phyloP scores from a whole-genome alignment of 2,329 filamentous ascomycete species.

The Xylariales sp. region DNA sequence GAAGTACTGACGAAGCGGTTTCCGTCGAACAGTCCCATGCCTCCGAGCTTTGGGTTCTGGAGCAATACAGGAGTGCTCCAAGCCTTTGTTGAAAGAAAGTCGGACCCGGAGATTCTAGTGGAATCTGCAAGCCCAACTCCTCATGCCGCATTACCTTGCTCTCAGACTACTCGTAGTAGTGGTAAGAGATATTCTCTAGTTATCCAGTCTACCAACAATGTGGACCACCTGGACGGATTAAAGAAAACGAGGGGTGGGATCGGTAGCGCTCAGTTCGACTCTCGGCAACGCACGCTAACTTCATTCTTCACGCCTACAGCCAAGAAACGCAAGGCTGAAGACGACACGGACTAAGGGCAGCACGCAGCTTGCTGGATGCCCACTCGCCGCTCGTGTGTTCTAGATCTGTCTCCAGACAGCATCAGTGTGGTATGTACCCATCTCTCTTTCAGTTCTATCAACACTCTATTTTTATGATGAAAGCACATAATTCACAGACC shows the following conservation, averaged over 20 bases:
- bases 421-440: constrained; percentile 7
- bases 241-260: constrained; percentile 80
- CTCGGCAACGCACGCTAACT: constrained; percentile 70
- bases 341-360: no score
- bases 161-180: neutral
- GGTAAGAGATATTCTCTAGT: constrained; percentile 35
- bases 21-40: constrained; percentile 15
- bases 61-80: constrained; percentile 42
- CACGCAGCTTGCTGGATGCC: no score
- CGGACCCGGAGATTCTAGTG: neutral
- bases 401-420: no score
- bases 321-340: constrained; percentile 46
- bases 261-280: constrained; percentile 72
- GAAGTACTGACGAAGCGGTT: constrained; percentile 56
- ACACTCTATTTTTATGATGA: constrained; percentile 60
- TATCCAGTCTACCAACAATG: constrained; percentile 56
- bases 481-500: constrained; percentile 71
- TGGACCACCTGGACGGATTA: constrained; percentile 66
- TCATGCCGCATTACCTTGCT: neutral
- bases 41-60: constrained; percentile 31
- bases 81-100: constrained; percentile 10
- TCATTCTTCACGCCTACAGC: constrained; percentile 58
- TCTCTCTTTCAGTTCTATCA: neutral
- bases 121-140: neutral
- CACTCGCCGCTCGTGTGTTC: no score